Conservation (phyloP, 805 yeast species). For the Maudiozyma pseudohumilis region DNA sequence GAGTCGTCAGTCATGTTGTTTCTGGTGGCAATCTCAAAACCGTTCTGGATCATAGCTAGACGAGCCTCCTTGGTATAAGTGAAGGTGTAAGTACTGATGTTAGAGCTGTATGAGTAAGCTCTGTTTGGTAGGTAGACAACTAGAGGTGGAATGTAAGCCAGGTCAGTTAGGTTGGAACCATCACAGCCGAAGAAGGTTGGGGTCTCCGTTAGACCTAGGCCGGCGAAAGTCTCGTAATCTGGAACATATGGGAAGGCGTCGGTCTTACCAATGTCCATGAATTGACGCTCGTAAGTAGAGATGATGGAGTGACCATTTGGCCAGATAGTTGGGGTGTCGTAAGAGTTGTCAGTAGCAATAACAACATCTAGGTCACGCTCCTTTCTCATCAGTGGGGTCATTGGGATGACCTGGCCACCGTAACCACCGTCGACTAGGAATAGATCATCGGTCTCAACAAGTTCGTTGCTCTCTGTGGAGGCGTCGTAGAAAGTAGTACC, state of each 20-base stretch:
- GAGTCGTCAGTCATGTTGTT: conserved; percentile 55
- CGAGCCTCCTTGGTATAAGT: conserved; percentile 49
- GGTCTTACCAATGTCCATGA: conserved; percentile 40
- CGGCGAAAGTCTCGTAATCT: conserved; percentile 48
- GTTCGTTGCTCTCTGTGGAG: conserved; percentile 21
- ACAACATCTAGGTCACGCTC: conserved; percentile 52
- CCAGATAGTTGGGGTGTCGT: conserved; percentile 50
- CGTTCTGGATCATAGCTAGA: conserved; percentile 54
- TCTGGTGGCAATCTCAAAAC: conserved; percentile 59
- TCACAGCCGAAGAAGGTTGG: conserved; percentile 84
- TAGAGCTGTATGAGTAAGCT: conserved; percentile 54
- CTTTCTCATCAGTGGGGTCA: conserved; percentile 49
- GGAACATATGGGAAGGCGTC: conserved; percentile 77
- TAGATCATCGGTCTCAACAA: conserved; percentile 35
- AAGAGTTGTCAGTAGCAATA: conserved; percentile 57
- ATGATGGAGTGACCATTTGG: conserved; percentile 58
- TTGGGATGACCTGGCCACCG: conserved; percentile 52
- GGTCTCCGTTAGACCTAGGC: conserved; percentile 48
- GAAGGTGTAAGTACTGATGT: conserved; percentile 62
- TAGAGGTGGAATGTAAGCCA: conserved; percentile 55
- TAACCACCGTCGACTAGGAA: conserved; percentile 65
- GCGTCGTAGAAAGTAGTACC: conserved; percentile 27
- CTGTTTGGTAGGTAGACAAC: conserved; percentile 70
- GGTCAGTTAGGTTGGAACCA: conserved; percentile 46
- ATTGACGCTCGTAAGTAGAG: conserved; percentile 50